Percentiles rank a stretch among this genome's conserved stretches.
These are phyloP conservation scores for Pyrrhoderma noxium DNA, from an alignment of 1,284 basidiomycete species.

Conservation along the genomic window DNA sequence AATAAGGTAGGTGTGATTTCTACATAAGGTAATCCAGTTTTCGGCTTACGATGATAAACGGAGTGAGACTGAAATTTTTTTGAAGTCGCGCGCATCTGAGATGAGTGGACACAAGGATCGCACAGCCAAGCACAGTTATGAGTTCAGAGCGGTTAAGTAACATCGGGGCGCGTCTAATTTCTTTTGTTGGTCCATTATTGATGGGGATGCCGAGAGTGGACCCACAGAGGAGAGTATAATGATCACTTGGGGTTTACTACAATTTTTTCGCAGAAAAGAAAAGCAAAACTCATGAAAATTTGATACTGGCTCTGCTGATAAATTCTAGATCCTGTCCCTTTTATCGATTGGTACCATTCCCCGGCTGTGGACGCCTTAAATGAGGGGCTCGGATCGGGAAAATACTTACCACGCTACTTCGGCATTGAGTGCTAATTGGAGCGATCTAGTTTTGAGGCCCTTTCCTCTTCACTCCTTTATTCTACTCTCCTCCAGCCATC, in stretches of 20 bases:
- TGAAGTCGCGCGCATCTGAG: too few species aligned
- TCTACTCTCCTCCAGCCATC: background rate
- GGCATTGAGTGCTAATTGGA: slow-evolving; percentile 11
- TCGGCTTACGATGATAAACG: background rate
- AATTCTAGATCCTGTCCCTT: slow-evolving; percentile 3
- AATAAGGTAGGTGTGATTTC: background rate
- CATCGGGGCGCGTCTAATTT: background rate
- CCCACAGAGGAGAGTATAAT: slow-evolving; percentile 10
- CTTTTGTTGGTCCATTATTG: slow-evolving; percentile 1
- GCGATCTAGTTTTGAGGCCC: slow-evolving; percentile 9
- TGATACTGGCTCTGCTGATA: background rate
- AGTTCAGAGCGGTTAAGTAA: background rate
- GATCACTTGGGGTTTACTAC: too few species aligned
- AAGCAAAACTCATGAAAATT: too few species aligned
- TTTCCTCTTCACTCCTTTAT: slow-evolving; percentile 8
- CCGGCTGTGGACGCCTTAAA: slow-evolving; percentile 5
- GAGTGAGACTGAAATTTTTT: too few species aligned
- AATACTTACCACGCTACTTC: slow-evolving; percentile 15
- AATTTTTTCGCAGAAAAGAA: too few species aligned
- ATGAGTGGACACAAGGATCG: too few species aligned
- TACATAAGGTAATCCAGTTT: background rate
- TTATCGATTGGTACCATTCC: slow-evolving; percentile 13
- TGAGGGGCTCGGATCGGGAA: slow-evolving; percentile 11
- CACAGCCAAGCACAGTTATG: too few species aligned
- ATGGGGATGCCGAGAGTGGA: slow-evolving; percentile 4